Evolutionary conservation across 2,329 filamentous ascomycete genomes (phyloP).

Genomic region (Celoporthe dispersa): DNA sequence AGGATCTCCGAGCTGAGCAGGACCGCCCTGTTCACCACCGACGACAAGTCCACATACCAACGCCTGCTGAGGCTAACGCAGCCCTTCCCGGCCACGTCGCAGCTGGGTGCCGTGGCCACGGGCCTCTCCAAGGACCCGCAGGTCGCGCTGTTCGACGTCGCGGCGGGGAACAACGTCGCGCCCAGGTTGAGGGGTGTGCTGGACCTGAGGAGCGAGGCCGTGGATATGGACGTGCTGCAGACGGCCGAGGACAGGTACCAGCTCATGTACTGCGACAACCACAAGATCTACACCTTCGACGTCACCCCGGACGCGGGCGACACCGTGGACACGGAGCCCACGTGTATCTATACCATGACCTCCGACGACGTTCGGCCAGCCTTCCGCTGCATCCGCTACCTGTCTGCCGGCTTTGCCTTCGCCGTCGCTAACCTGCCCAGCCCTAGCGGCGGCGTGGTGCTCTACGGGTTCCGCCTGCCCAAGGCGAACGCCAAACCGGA

Average conservation of each 20-base stretch:
- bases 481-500: slow-evolving; percentile 39
- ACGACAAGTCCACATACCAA: slow-evolving; percentile 62
- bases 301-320: slow-evolving; percentile 50
- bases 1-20: slow-evolving; percentile 58
- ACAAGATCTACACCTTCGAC: slow-evolving; percentile 72
- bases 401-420: slow-evolving; percentile 61
- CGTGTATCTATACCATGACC: slow-evolving; percentile 61
- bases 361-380: slow-evolving; percentile 51
- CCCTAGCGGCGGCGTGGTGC: slow-evolving; percentile 58
- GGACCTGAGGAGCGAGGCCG: slow-evolving; percentile 60
- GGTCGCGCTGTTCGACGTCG: slow-evolving; percentile 77
- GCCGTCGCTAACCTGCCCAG: slow-evolving; percentile 64
- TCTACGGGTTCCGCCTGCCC: slow-evolving; percentile 62
- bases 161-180: slow-evolving; percentile 54
- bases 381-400: slow-evolving; percentile 63
- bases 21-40: slow-evolving; percentile 55
- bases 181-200: slow-evolving; percentile 55
- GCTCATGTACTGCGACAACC: slow-evolving; percentile 78
- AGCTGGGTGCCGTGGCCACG: slow-evolving; percentile 79
- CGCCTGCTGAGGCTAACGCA: slow-evolving; percentile 59
- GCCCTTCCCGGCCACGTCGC: slow-evolving; percentile 55
- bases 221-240: slow-evolving; percentile 73
- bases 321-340: slow-evolving; percentile 46
- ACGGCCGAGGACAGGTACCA: slow-evolving; percentile 66
- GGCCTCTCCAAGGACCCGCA: slow-evolving; percentile 77